A percentile compares a stretch with the other conserved stretches of the same genome.
phyloP scores from a whole-genome alignment of 495 filamentous ascomycete species.

The Clohesyomyces aquaticus region DNA sequence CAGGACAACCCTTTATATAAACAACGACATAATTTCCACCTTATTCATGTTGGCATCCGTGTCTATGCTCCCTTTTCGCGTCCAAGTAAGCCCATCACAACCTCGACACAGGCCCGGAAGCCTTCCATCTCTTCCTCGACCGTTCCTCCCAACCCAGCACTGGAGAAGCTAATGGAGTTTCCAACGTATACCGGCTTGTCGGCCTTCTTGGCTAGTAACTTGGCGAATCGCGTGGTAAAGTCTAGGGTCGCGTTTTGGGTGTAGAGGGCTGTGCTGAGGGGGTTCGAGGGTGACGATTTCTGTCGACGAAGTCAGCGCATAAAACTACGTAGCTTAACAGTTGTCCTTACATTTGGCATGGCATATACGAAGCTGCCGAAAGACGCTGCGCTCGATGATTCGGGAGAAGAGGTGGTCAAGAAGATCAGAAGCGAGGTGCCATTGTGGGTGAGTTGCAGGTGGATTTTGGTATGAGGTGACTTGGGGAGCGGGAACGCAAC shows the following conservation, averaged over 20 bases:
- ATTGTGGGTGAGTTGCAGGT: constrained; percentile 74
- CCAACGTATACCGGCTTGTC: constrained; percentile 79
- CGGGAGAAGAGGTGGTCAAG: constrained; percentile 70
- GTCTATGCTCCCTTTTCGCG: not conserved
- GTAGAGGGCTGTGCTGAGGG: constrained; percentile 79
- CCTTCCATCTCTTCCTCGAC: constrained; percentile 97
- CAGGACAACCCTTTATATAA: no score
- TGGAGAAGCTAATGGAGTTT: constrained; percentile 70
- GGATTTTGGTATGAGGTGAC: constrained; percentile 74
- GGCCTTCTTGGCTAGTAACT: constrained; percentile 73
- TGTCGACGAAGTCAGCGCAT: constrained; percentile 12
- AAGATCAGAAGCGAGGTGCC: constrained; percentile 71
- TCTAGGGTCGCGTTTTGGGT: constrained; percentile 74
- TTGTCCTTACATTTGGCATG: constrained; percentile 87
- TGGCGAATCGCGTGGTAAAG: constrained; percentile 82
- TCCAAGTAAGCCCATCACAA: constrained; percentile 64
- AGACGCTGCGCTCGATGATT: constrained; percentile 50
- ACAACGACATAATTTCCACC: no score
- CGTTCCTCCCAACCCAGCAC: constrained; percentile 68
- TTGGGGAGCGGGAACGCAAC: constrained; percentile 78
- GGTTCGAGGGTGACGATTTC: constrained; percentile 61
- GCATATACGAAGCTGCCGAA: constrained; percentile 90
- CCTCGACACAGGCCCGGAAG: constrained; percentile 69
- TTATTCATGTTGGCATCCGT: no score
- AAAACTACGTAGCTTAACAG: no score